Evolutionary conservation across 2,329 filamentous ascomycete species (phyloP), one percentile per base, ranked within the genome.

Genomic region (Fusarium armeniacum): DNA sequence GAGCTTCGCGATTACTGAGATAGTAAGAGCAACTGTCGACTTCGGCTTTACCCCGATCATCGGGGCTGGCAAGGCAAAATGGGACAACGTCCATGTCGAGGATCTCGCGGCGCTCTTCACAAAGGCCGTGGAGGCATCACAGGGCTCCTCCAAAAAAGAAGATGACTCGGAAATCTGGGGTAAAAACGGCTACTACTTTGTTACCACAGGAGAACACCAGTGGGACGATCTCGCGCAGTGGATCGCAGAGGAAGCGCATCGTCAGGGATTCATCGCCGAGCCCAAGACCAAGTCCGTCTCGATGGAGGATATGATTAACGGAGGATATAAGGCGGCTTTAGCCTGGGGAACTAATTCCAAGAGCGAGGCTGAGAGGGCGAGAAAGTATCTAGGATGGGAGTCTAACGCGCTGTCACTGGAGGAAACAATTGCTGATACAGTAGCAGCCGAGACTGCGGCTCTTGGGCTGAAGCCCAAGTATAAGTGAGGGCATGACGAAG

Each of bases 111-210:
- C 75, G 10, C 75, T 86, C 51, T 82, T 84, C 57, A 74, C 80
- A 46, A 74, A 74, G 47, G 80, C 87, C 20, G 81, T 84, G 11
- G 81, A 83, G 41, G 83, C 84, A 3, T 83, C 83, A 2, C 83
- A 89, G 36, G 88, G 90, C 6, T 82, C 86, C 0, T 81, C 82
- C 56, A 87, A 87, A 67, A 81, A 82, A 51, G 78, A 82, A 55
- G 78, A 82, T 6, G 85, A 89, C 59, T 79, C 85, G 1, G 89
- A 92, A 72, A 80, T 89, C 6, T 93, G 91, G 84, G 89, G 89
- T 2, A 77, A 78, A 0, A 77, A 86, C 35, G 90, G 83, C 1
- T 93, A 93, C 67, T 93, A 89, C 79, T 89, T 93, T 66, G 83
- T 85, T 10, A 45, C 32, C 4, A 41, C 44, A 5, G 90, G 88